These are phyloP conservation scores for Malassezia nana DNA, from an alignment of 1,284 basidiomycete genomes.

Conservation along the genomic window DNA sequence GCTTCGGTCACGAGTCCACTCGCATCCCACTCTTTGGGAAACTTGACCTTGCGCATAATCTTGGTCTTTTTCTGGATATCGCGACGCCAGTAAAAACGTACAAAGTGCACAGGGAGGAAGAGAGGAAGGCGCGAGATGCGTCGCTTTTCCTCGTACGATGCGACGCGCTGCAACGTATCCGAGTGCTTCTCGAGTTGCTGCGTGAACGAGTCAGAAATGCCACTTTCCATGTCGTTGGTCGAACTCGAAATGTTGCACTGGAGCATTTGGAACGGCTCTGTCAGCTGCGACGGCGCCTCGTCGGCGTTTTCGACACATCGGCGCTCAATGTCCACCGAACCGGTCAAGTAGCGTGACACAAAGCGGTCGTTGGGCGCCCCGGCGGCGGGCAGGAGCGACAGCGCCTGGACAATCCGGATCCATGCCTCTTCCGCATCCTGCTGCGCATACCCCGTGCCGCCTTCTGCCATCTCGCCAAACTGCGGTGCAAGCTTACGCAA, in stretches of 20 bases:
- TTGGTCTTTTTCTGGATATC: conserved; percentile 66
- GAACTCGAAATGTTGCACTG: conserved; percentile 78
- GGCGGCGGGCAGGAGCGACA: conserved; percentile 45
- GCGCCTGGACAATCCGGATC: conserved; percentile 67
- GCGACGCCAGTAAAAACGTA: conserved; percentile 85
- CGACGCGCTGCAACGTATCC: conserved; percentile 66
- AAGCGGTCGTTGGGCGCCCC: conserved; percentile 50
- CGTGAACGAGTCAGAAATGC: conserved; percentile 72
- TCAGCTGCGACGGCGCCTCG: conserved; percentile 60
- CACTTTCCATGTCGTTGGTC: conserved; percentile 81
- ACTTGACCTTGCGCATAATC: conserved; percentile 77
- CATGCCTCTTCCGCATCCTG: conserved; percentile 97
- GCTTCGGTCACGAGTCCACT: conserved; percentile 72
- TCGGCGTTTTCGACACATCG: conserved; percentile 60
- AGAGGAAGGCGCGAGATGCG: conserved; percentile 72
- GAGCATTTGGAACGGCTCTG: conserved; percentile 73
- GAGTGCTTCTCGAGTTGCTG: conserved; percentile 79
- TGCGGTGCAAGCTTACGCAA: conserved; percentile 77
- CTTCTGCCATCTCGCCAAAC: conserved; percentile 63
- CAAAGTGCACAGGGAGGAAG: conserved; percentile 78
- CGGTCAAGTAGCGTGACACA: conserved; percentile 74
- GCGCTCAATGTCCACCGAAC: conserved; percentile 66
- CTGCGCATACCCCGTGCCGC: conserved; percentile 61
- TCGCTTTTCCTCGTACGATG: conserved; percentile 71
- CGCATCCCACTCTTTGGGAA: conserved; percentile 73